Evolutionary conservation across 169 alveolate species (phyloP).

Genomic region (Plasmodium inui): DNA sequence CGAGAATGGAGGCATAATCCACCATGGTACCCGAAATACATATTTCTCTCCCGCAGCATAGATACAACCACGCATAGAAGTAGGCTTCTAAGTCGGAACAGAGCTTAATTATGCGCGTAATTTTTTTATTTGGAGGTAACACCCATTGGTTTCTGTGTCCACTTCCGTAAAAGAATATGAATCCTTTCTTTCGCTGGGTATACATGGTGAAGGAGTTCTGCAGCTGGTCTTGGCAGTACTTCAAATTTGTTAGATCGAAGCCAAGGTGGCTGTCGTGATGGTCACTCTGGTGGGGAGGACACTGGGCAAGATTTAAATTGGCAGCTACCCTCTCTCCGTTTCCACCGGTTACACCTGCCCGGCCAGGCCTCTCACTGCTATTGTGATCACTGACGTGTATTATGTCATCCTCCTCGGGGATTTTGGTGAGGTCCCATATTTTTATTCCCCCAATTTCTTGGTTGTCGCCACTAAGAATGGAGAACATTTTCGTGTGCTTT

Average conservation of each 20-base stretch:
- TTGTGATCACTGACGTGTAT: background rate
- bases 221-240: conserved; percentile 21
- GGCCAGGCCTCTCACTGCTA: background rate
- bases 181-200: conserved; percentile 54
- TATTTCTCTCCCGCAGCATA: conserved; percentile 58
- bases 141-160: conserved; percentile 84
- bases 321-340: background rate
- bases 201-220: conserved; percentile 46
- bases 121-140: conserved; percentile 69
- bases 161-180: conserved; percentile 76
- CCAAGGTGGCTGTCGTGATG: background rate
- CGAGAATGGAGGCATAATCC: conserved; percentile 72
- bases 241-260: conserved; percentile 43
- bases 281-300: background rate
- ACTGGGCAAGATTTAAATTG: background rate
- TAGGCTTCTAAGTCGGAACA: conserved; percentile 78
- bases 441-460: background rate
- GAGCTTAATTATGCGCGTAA: conserved; percentile 76
- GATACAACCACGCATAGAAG: conserved; percentile 81
- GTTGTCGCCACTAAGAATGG: background rate
- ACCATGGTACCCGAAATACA: conserved; percentile 33
- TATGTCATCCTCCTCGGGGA: background rate
- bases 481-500: background rate
- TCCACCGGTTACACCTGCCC: background rate
- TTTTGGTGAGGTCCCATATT: background rate